Conservation (phyloP, 768 basidiomycete species). For the Lactifluus piperatus region DNA sequence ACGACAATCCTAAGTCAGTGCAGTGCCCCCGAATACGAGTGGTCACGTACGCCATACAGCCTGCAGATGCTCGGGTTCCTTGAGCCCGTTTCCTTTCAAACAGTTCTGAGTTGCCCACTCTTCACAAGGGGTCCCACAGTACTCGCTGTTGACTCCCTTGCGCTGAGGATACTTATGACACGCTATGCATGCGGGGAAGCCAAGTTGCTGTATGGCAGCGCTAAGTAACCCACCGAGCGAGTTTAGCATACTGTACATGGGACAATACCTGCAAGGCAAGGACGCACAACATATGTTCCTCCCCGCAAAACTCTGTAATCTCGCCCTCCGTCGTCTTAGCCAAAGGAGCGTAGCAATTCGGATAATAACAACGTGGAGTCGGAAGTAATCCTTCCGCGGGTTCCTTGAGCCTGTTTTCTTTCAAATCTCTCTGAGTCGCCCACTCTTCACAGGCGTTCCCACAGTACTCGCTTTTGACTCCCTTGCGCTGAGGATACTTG, state of each 20-base stretch:
- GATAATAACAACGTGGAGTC: background rate
- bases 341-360: background rate
- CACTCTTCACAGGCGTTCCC: too few relatives aligned
- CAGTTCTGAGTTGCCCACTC: background rate
- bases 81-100: too few relatives aligned
- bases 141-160: background rate
- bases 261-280: background rate
- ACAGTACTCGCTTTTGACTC: too few relatives aligned
- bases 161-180: slow-evolving; percentile 1
- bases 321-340: background rate
- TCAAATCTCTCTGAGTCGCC: background rate
- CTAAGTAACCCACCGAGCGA: background rate
- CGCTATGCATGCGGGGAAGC: background rate
- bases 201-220: background rate
- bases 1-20: background rate
- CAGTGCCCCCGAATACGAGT: background rate
- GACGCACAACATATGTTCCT: slow-evolving; percentile 10
- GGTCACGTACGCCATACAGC: background rate
- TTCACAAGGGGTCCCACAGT: slow-evolving; percentile 8
- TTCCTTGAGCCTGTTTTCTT: too few relatives aligned
- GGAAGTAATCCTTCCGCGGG: too few relatives aligned
- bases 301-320: slow-evolving; percentile 1
- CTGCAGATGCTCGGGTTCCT: too few relatives aligned
- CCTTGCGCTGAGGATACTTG: too few relatives aligned
- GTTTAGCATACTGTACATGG: background rate